Percentiles rank a stretch among this genome's conserved stretches.
These are phyloP conservation scores for Pelargonium nanum DNA, from an alignment of 345 rosid species.

Conservation along the genomic window DNA sequence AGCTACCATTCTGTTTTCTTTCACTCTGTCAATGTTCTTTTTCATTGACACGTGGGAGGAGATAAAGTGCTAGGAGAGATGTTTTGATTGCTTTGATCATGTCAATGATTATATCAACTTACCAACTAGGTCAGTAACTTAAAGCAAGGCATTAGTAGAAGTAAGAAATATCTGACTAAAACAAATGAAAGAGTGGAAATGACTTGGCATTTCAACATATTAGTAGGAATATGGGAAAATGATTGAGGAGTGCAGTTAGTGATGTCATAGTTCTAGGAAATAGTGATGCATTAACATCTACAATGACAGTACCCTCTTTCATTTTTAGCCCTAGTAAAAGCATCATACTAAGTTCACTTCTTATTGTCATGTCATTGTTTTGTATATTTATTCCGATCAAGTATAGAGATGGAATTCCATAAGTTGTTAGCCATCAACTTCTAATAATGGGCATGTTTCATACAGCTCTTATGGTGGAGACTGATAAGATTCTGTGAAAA, in stretches of 20 bases:
- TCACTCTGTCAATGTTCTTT: background rate
- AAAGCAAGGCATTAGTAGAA: too few relatives aligned
- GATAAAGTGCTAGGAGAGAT: background rate
- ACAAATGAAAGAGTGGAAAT: background rate
- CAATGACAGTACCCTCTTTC: background rate
- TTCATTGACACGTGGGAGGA: background rate
- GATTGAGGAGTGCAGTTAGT: background rate
- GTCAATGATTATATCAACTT: too few relatives aligned
- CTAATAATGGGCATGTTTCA: background rate
- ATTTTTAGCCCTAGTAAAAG: background rate
- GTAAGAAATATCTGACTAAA: too few relatives aligned
- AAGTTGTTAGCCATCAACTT: background rate
- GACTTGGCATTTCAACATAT: background rate
- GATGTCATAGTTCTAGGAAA: background rate
- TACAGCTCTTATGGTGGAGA: background rate
- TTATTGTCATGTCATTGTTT: background rate
- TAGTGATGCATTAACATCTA: background rate
- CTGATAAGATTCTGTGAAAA: background rate
- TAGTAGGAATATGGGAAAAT: background rate
- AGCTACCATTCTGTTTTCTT: background rate
- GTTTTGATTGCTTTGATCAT: too few relatives aligned
- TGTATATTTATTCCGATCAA: background rate
- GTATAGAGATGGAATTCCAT: background rate
- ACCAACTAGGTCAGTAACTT: too few relatives aligned
- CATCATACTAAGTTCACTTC: background rate